Evolutionary conservation across 345 rosid genomes (phyloP), one percentile per base, ranked within the genome.

Genomic region (Eutrema yunnanense): DNA sequence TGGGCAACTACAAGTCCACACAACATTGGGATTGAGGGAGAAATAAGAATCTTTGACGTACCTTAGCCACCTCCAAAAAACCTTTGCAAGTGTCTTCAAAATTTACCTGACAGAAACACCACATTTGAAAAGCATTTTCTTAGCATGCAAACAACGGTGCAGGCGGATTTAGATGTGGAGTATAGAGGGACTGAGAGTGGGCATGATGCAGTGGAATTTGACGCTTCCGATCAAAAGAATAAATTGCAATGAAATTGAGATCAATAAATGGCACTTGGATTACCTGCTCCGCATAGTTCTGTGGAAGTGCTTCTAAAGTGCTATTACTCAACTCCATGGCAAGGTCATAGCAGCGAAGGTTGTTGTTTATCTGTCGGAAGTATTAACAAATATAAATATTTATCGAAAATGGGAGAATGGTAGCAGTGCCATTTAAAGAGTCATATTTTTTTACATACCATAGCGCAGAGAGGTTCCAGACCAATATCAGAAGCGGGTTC

Each of bases 51-150:
- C 36, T 61, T 68, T 44, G 16, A 64, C 61, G 13, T 75, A 95
- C 99, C 98, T 92, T 95, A 22, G 96, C 92, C 75, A 95, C 98
- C 83, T 95, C 98, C 37, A 88, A 81, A 79, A 95, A 95, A 60
- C 99, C 98, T 90, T 88, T 95, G 90, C 97, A 95, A 11, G 98
- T 85, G 84, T 95, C 99, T 84, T 95, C 99, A 86, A 95, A 95
- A 70, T 90, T 92, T 48, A 95, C 94, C 98, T 92, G 84, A 52
- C 43, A 46, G 82, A 62, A 76, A 61, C 30, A 32, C 19, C 26
- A 67, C 62, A 63, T 16, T 9, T 50, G 5, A 56, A 27, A 44
- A 51, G 32, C 48, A 65, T 43, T 33, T 46, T 46, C 32, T 63
- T n/a, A 64, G 61, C 48, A 70, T 55, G 67, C 71, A 49, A 46